Conservation (phyloP, 208 protist genomes). For the Trypanosoma boissoni region DNA sequence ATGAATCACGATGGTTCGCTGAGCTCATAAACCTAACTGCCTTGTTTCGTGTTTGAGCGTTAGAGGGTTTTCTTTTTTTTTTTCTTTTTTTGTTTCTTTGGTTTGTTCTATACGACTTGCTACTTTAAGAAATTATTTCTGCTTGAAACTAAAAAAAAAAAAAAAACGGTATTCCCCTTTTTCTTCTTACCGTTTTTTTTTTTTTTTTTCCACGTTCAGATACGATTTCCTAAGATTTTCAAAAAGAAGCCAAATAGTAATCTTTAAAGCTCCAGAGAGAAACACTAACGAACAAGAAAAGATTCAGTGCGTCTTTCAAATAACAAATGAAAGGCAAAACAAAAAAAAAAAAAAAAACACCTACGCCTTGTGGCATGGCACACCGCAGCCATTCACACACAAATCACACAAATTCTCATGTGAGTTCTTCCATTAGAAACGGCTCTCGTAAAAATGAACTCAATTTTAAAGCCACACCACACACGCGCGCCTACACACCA, state of each 20-base stretch:
- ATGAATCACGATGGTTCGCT: background rate
- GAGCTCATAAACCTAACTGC: background rate
- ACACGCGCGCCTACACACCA: no score
- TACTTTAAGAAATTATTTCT: background rate
- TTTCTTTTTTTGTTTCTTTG: conserved; percentile 1
- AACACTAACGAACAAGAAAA: background rate
- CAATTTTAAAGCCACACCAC: no score
- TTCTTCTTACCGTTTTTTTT: background rate
- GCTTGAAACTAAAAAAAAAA: conserved; percentile 4
- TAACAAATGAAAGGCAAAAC: background rate
- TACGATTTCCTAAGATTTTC: no score
- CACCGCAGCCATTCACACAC: no score
- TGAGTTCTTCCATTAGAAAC: no score
- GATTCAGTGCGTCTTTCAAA: background rate
- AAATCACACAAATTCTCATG: no score
- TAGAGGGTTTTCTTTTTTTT: background rate
- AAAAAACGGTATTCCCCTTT: no score
- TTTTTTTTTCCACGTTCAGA: background rate
- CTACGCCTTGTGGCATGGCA: background rate
- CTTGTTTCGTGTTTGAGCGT: background rate
- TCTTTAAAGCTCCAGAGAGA: background rate
- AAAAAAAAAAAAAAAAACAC: conserved; percentile 17
- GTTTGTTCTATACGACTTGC: no score
- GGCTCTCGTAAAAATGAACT: no score
- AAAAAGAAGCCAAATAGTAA: no score